A percentile compares a stretch with the other conserved stretches of the same genome.
Conservation (phyloP, 2,329 filamentous ascomycete species). For the Cercospora sp. region DNA sequence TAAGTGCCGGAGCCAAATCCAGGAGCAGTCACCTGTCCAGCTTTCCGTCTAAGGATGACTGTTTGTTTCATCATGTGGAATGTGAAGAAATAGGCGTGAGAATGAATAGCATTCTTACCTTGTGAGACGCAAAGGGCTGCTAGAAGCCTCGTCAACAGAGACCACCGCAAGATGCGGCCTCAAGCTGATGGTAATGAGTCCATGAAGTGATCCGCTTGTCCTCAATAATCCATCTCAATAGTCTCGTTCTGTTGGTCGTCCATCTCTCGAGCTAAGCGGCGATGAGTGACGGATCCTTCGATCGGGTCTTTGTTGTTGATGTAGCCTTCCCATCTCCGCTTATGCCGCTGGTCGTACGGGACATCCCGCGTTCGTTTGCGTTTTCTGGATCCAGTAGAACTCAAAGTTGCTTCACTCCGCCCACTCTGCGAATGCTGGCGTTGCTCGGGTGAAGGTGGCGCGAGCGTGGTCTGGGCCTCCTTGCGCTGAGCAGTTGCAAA, state of each 20-base stretch:
- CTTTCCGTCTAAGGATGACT: conserved; percentile 44
- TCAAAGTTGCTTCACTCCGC: conserved; percentile 26
- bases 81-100: too few species aligned
- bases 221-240: conserved; percentile 52
- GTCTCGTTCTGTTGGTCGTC: conserved; percentile 44
- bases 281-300: conserved; percentile 45
- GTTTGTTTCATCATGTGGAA: conserved; percentile 39
- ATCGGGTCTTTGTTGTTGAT: conserved; percentile 40
- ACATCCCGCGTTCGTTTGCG: conserved; percentile 26
- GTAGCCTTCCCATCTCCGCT: conserved; percentile 40
- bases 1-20: conserved; percentile 35
- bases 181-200: too few species aligned
- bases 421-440: conserved; percentile 22
- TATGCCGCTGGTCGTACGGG: conserved; percentile 37
- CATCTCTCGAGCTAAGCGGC: conserved; percentile 47
- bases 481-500: conserved; percentile 19
- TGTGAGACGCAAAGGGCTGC: too few species aligned
- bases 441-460: conserved; percentile 3
- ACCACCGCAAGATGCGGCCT: too few species aligned
- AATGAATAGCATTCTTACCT: too few species aligned
- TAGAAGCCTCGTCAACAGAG: too few species aligned
- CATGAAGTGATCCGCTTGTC: too few species aligned
- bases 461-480: neutral
- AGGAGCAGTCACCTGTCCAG: conserved; percentile 21
- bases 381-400: conserved; percentile 20